Evolutionary conservation across 257 asterid species (phyloP).

Genomic region (Nicotiana sylvestris): DNA sequence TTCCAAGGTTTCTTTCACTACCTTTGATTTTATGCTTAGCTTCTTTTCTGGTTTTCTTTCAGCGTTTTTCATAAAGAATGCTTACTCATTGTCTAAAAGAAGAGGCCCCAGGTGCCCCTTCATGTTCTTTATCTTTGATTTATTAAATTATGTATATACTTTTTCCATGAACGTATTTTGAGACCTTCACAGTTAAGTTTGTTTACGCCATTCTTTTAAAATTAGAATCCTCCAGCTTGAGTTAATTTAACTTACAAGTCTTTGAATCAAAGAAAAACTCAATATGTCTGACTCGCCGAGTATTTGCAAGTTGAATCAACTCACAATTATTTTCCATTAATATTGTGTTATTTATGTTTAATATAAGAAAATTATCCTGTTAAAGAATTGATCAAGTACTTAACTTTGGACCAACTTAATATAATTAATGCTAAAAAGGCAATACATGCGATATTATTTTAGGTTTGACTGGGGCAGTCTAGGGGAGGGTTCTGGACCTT

Average conservation of each 20-base stretch:
- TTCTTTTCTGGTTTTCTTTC: slow-evolving; percentile 15
- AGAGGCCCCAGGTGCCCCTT: slow-evolving; percentile 26
- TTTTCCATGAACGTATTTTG: background rate
- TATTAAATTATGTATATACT: background rate
- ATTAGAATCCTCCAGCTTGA: background rate
- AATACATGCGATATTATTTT: background rate
- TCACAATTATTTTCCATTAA: background rate
- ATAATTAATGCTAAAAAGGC: background rate
- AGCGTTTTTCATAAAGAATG: background rate
- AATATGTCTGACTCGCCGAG: background rate
- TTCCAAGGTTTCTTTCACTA: slow-evolving; percentile 30
- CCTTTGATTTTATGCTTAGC: slow-evolving; percentile 35
- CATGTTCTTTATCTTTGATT: background rate
- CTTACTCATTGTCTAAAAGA: slow-evolving; percentile 42
- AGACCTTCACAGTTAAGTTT: slow-evolving; percentile 1
- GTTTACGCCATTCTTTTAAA: background rate
- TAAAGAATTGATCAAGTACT: background rate
- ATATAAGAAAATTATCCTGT: background rate
- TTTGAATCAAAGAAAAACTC: background rate
- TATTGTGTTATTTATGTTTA: background rate
- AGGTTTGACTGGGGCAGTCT: too few relatives aligned
- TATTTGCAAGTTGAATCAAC: background rate
- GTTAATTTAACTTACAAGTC: background rate
- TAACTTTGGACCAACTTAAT: background rate
- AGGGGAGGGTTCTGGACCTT: too few relatives aligned